Evolutionary conservation across 1,284 basidiomycete species (phyloP).

Genomic region (Takashimella tepidaria): DNA sequence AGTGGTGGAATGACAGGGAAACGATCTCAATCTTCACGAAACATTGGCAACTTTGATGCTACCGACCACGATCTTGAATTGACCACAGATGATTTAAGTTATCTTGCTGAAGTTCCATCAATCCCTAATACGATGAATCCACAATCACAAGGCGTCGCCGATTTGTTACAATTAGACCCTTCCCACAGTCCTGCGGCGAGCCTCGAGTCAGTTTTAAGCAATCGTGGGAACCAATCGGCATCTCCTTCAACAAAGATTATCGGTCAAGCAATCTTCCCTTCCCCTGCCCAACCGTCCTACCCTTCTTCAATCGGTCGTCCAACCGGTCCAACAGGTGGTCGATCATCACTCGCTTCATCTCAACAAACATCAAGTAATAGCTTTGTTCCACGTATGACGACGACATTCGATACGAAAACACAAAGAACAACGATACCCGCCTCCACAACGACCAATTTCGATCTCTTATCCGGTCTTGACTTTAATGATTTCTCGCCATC

Average conservation of each 20-base stretch:
- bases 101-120: conserved; percentile 44
- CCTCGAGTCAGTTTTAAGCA: conserved; percentile 30
- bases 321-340: neutral
- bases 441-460: conserved; percentile 20
- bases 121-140: conserved; percentile 16
- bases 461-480: conserved; percentile 36
- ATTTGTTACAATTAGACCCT: conserved; percentile 35
- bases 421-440: neutral
- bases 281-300: neutral
- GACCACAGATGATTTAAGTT: conserved; percentile 43
- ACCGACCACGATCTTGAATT: conserved; percentile 38
- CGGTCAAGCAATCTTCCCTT: conserved; percentile 31
- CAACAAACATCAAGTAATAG: neutral
- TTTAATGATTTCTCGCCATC: conserved; percentile 18
- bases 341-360: neutral
- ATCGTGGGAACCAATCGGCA: conserved; percentile 18
- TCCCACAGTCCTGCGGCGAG: conserved; percentile 22
- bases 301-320: neutral
- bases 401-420: too few species aligned
- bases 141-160: conserved; percentile 25
- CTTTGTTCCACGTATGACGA: conserved; percentile 28
- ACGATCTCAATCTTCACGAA: conserved; percentile 1
- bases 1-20: too few species aligned
- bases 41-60: neutral
- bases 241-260: too few species aligned